Conservation (phyloP, 257 asterid species). For the Verbascum thapsus region DNA sequence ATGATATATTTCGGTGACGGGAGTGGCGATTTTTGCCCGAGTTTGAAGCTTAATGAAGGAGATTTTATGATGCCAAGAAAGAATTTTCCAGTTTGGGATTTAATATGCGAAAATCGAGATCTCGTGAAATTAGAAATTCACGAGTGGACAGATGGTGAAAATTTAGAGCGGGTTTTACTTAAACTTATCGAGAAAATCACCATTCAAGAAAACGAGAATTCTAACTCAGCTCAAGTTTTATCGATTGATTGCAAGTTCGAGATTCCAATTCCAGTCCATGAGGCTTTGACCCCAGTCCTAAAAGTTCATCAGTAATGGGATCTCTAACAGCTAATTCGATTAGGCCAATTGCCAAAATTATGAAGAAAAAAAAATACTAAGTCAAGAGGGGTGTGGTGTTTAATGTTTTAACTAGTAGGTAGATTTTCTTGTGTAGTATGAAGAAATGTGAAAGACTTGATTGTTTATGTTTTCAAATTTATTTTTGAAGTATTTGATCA, state of each 20-base stretch:
- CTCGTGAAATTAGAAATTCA: constrained; percentile 35
- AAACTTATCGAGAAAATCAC: constrained; percentile 33
- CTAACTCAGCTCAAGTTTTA: background rate
- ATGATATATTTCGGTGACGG: constrained; percentile 55
- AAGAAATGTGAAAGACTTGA: no score
- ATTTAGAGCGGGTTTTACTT: constrained; percentile 42
- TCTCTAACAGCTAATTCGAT: no score
- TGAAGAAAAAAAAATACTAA: no score
- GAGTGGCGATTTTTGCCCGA: constrained; percentile 44
- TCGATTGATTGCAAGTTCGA: background rate
- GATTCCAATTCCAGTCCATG: constrained; percentile 33
- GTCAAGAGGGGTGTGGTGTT: no score
- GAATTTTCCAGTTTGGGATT: constrained; percentile 43
- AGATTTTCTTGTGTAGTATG: no score
- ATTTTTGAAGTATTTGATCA: no score
- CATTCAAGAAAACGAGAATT: background rate
- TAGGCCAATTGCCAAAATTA: no score
- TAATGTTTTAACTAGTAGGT: no score
- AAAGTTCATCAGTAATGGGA: constrained; percentile 45
- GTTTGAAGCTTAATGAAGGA: constrained; percentile 34
- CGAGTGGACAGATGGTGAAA: constrained; percentile 47
- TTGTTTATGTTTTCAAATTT: no score
- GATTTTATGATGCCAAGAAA: constrained; percentile 47
- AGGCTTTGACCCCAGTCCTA: constrained; percentile 42
- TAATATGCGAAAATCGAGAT: constrained; percentile 31